phyloP scores from a whole-genome alignment of 495 filamentous ascomycete genomes.

The Aspergillus saccharolyticus region DNA sequence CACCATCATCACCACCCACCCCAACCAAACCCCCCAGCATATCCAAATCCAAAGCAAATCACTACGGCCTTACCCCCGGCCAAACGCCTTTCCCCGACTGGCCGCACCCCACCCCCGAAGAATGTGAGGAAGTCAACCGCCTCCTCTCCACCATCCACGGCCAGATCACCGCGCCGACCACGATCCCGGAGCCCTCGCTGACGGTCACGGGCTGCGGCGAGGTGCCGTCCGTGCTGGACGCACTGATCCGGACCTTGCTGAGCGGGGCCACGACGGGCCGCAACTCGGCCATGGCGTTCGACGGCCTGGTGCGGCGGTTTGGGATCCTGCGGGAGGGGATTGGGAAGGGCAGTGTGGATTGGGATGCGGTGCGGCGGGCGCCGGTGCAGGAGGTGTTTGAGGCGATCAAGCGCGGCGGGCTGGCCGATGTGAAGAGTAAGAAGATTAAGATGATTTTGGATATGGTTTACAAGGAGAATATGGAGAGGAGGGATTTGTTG shows the following conservation, averaged over 20 bases:
- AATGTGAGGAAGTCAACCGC: conserved; percentile 68
- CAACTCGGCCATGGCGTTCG: conserved; percentile 65
- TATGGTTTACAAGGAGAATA: conserved; percentile 67
- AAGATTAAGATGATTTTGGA: conserved; percentile 80
- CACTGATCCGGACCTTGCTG: conserved; percentile 73
- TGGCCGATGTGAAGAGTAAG: conserved; percentile 63
- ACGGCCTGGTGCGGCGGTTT: conserved; percentile 64
- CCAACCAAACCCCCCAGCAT: conserved; percentile 6
- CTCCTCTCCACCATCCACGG: conserved; percentile 67
- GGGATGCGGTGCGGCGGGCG: conserved; percentile 71
- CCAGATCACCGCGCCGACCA: conserved; percentile 56
- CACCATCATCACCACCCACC: conserved; percentile 1
- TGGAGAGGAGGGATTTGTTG: conserved; percentile 40
- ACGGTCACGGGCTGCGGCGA: conserved; percentile 87
- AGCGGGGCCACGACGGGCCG: conserved; percentile 68
- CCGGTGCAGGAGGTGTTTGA: conserved; percentile 58
- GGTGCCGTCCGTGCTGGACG: conserved; percentile 87
- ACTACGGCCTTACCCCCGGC: conserved; percentile 42
- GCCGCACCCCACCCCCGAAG: conserved; percentile 59
- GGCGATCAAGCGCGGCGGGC: conserved; percentile 69
- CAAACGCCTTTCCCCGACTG: conserved; percentile 65
- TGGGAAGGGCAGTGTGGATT: conserved; percentile 76
- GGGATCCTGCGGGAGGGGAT: conserved; percentile 57
- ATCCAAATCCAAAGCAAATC: conserved; percentile 22
- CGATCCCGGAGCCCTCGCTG: conserved; percentile 69